Percentiles rank a stretch among this genome's conserved stretches.
These are phyloP conservation scores for Posidonia oceanica DNA, from an alignment of 116 monocot genomes.

Conservation along the genomic window DNA sequence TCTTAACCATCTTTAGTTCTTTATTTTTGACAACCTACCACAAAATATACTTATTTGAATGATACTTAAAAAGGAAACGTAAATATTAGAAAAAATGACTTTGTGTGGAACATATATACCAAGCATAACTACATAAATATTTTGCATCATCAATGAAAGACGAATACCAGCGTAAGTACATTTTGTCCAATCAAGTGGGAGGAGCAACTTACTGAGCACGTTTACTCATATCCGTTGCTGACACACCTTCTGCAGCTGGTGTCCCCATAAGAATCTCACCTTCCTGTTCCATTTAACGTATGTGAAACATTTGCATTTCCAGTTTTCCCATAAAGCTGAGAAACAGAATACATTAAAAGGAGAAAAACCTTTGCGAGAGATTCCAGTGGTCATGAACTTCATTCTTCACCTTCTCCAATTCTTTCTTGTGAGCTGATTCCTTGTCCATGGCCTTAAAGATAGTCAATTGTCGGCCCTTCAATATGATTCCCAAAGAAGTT, in stretches of 20 bases:
- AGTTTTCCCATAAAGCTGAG: background rate
- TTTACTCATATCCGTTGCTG: constrained; percentile 80
- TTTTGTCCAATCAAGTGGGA: background rate
- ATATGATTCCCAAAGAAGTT: constrained; percentile 57
- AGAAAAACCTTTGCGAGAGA: constrained; percentile 59
- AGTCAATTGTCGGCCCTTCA: constrained; percentile 64
- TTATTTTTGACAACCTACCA: no score
- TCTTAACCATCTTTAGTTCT: no score
- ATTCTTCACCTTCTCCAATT: constrained; percentile 44
- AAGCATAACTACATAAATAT: no score
- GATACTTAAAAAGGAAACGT: no score
- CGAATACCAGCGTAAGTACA: background rate
- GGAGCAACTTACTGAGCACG: constrained; percentile 50
- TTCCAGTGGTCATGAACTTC: constrained; percentile 72
- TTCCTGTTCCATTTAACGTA: background rate
- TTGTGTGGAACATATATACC: no score
- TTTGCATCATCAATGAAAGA: no score
- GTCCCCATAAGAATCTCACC: constrained; percentile 20
- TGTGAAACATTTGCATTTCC: background rate
- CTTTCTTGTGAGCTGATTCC: constrained; percentile 68
- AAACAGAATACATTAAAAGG: constrained; percentile 3
- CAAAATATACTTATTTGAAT: no score
- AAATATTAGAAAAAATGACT: no score
- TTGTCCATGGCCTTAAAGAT: constrained; percentile 74
- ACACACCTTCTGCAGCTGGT: constrained; percentile 87